phyloP scores from a whole-genome alignment of 2,329 filamentous ascomycete species.

The Coleophoma eucalyptorum region DNA sequence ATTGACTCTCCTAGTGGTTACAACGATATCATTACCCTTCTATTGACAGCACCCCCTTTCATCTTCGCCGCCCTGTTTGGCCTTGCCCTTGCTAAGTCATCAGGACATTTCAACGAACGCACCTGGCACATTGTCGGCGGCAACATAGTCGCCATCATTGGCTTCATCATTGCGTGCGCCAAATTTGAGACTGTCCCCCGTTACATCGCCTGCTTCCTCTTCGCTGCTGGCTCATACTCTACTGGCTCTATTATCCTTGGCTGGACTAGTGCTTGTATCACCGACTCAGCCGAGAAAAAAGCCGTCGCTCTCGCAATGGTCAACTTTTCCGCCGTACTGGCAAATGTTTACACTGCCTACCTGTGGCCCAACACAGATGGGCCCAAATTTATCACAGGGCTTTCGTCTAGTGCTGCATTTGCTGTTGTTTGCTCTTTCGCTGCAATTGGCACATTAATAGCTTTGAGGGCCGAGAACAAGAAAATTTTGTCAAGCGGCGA shows the following conservation, averaged over 20 bases:
- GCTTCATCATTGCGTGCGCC: constrained; percentile 28
- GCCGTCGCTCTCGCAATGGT: constrained; percentile 30
- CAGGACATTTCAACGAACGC: constrained; percentile 32
- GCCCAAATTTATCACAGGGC: constrained; percentile 24
- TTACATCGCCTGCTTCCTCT: constrained; percentile 4
- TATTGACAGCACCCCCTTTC: constrained; percentile 35
- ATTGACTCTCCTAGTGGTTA: too few species aligned
- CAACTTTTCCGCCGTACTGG: constrained; percentile 29
- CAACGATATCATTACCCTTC: constrained; percentile 34
- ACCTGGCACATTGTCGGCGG: constrained; percentile 33
- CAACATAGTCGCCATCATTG: constrained; percentile 25
- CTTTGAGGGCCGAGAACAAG: too few species aligned
- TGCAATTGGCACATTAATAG: too few species aligned
- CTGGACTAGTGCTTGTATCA: constrained; percentile 21
- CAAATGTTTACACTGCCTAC: constrained; percentile 33
- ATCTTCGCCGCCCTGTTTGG: constrained; percentile 15
- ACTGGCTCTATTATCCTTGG: constrained; percentile 6
- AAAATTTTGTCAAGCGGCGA: too few species aligned
- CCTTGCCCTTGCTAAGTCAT: constrained; percentile 32
- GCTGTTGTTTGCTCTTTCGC: too few species aligned
- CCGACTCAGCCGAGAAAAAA: constrained; percentile 33
- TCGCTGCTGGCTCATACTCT: constrained; percentile 3
- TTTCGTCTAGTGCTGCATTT: constrained; percentile 2
- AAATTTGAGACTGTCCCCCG: constrained; percentile 20
- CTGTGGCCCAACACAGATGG: constrained; percentile 29